These are phyloP conservation scores for Tuber umbilicatum DNA, from an alignment of 495 filamentous ascomycete genomes.

Conservation along the genomic window DNA sequence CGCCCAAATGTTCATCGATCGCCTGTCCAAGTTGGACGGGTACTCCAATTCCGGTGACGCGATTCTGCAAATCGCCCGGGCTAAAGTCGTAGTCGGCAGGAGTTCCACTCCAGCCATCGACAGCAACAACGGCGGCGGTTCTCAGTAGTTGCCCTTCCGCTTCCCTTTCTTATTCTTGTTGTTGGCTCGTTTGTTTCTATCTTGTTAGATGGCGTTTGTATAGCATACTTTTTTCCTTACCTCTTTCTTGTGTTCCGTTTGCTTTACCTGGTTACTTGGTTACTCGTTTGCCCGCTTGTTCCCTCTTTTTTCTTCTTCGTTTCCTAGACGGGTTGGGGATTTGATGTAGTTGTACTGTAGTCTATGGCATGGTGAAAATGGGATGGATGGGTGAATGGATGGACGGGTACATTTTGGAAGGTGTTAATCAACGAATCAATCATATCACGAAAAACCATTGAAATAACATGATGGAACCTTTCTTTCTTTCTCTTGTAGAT, in stretches of 20 bases:
- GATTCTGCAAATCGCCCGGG: constrained; percentile 60
- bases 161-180: constrained; percentile 6
- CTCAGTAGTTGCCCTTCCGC: constrained; percentile 7
- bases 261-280: background rate
- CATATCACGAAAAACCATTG: constrained; percentile 8
- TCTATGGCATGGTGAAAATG: background rate
- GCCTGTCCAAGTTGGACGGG: constrained; percentile 72
- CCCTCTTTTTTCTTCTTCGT: background rate
- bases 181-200: background rate
- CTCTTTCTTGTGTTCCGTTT: background rate
- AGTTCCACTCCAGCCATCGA: constrained; percentile 19
- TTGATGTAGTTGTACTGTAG: constrained; percentile 2
- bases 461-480: background rate
- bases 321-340: constrained; percentile 20
- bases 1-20: constrained; percentile 65
- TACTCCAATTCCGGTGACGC: constrained; percentile 63
- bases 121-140: constrained; percentile 7
- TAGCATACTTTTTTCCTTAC: background rate
- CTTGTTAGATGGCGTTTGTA: background rate
- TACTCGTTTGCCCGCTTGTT: constrained; percentile 11
- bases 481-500: constrained; percentile 2
- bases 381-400: background rate
- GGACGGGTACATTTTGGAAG: background rate
- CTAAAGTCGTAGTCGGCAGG: constrained; percentile 50
- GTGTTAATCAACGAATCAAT: background rate